Conservation (phyloP, 345 rosid genomes). For the Syzygium aromaticum region DNA sequence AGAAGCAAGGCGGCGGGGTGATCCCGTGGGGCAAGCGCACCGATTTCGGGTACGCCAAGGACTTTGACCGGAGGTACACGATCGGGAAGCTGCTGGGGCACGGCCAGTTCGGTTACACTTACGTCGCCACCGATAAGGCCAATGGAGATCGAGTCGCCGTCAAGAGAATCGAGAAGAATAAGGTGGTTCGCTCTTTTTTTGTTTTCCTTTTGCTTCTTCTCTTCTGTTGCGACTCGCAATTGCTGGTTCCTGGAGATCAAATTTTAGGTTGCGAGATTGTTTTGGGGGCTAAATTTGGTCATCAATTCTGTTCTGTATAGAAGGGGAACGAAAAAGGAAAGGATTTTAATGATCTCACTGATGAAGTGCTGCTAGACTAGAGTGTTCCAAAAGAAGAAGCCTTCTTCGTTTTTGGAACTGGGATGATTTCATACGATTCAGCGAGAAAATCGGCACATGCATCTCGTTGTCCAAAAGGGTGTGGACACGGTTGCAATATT, state of each 20-base stretch:
- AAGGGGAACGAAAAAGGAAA: background rate
- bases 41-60: conserved; percentile 76
- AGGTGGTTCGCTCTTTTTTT: conserved; percentile 31
- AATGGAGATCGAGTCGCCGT: conserved; percentile 80
- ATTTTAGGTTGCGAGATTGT: background rate
- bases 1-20: conserved; percentile 15
- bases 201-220: background rate
- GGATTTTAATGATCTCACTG: background rate
- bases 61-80: conserved; percentile 55
- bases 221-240: background rate
- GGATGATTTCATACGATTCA: background rate
- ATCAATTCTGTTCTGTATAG: background rate
- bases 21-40: conserved; percentile 66
- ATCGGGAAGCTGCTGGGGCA: conserved; percentile 80
- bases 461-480: background rate
- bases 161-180: conserved; percentile 74
- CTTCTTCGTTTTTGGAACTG: background rate
- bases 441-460: background rate
- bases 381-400: background rate
- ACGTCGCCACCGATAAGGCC: conserved; percentile 64
- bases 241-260: background rate
- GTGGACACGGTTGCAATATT: background rate
- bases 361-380: background rate
- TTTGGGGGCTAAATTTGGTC: background rate
- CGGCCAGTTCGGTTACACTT: conserved; percentile 90